Evolutionary conservation across 2,329 filamentous ascomycete genomes (phyloP).

Genomic region (Exophiala viscosa): DNA sequence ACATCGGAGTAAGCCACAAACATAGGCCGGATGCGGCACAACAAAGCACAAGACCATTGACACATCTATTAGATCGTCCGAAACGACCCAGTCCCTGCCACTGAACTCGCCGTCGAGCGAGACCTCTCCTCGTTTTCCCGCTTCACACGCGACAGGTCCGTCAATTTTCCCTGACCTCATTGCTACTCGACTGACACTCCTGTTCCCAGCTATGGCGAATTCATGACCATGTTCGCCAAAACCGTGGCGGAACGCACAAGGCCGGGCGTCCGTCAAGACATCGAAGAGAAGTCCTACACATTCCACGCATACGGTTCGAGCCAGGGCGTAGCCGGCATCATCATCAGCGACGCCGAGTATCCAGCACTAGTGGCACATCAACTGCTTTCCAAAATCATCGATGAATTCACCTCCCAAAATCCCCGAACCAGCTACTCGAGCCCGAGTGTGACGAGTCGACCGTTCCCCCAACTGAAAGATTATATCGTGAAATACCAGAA

Average conservation of each 20-base stretch:
- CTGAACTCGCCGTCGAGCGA: slow-evolving; percentile 73
- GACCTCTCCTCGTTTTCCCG: slow-evolving; percentile 74
- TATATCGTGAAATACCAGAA: slow-evolving; percentile 54
- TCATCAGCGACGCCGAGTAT: slow-evolving; percentile 74
- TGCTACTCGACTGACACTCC: slow-evolving; percentile 7
- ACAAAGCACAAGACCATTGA: not conserved
- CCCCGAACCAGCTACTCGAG: slow-evolving; percentile 65
- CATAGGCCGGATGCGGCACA: not conserved
- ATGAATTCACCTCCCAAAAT: slow-evolving; percentile 78
- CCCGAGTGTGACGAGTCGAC: slow-evolving; percentile 49
- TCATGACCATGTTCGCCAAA: slow-evolving; percentile 83
- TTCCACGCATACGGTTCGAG: slow-evolving; percentile 76
- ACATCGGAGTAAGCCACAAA: slow-evolving; percentile 31
- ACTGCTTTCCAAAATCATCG: slow-evolving; percentile 78
- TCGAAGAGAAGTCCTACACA: slow-evolving; percentile 76
- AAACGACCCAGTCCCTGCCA: slow-evolving; percentile 70
- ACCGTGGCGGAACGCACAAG: slow-evolving; percentile 81
- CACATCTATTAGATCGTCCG: slow-evolving; percentile 63
- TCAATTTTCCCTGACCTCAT: not conserved
- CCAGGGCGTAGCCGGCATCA: slow-evolving; percentile 70
- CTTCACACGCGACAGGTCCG: slow-evolving; percentile 70
- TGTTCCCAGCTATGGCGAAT: slow-evolving; percentile 56
- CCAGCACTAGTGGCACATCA: slow-evolving; percentile 77
- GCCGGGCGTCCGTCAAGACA: slow-evolving; percentile 77
- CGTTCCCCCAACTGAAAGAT: slow-evolving; percentile 72